Evolutionary conservation across 1,284 basidiomycete genomes (phyloP), one percentile per base, ranked within the genome.

Genomic region (Fomitopsis pinicola): DNA sequence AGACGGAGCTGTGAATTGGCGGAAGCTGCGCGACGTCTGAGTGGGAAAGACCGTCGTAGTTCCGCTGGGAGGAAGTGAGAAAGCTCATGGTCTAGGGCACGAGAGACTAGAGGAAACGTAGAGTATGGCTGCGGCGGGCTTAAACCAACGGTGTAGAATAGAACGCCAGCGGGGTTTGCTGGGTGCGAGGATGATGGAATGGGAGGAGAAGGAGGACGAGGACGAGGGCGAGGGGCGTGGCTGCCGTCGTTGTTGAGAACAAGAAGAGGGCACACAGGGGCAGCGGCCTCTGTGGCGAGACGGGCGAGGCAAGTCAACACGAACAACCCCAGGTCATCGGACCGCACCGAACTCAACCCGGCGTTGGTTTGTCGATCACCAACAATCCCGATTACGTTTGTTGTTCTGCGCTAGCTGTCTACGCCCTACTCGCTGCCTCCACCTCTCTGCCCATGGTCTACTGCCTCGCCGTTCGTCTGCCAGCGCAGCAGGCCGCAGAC

Each of bases 21-120:
- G 55, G 64, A 58, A 67, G 68, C 42, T 70, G 71, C 53, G 68
- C 33, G 60, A 71, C 59, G 64, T 72, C 67, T 15, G 70, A 64
- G 58, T 77, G 73, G 56, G 72, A 59, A 68, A 72, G 67, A 62
- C 74, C 69, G 66, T 73, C 71, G 66, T 76, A 68, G 69, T 71
- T 71, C 66, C 76, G 72, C 67, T 78, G 76, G 28, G 73, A 66
- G 53, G 77, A 73, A 68, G 75, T 68, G 72, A 77, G 66, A 72
- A 78, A 80, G 71, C 75, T 81, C 79, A 81, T 82, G 69, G 70
- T 61, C 40, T 57, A 60, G 56, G 68, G 61, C 64, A 67, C 61
- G 60, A 62, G 44, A 48, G 65, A 67, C 66, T 69, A 69, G 59
- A 62, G 9, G 58, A 62, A 36, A 64, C 46, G 67, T 67, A 65